phyloP scores from a whole-genome alignment of 208 protist species.

The Crithidia acanthocephali region DNA sequence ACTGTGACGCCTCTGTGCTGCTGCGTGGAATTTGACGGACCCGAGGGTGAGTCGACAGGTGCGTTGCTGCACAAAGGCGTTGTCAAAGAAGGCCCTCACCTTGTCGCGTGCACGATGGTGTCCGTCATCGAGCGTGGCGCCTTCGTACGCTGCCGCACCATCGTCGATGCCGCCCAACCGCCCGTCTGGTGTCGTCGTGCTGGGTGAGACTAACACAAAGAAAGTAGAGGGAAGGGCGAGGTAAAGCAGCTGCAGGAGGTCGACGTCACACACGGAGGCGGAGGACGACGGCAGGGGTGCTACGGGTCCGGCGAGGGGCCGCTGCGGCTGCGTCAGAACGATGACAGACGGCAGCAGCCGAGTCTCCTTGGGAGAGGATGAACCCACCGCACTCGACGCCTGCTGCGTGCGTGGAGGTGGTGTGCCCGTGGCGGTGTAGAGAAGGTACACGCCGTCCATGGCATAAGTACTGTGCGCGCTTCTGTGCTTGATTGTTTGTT shows the following conservation, averaged over 20 bases:
- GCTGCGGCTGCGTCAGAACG: conserved; percentile 15
- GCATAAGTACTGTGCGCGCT: neutral
- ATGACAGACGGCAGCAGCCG: conserved; percentile 7
- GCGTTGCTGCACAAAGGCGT: conserved; percentile 11
- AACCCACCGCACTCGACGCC: neutral
- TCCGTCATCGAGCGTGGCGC: neutral
- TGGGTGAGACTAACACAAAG: conserved; percentile 8
- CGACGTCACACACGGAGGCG: neutral
- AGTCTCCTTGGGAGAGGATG: neutral
- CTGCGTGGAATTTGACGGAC: neutral
- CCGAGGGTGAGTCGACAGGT: conserved; percentile 23
- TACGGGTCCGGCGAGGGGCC: neutral
- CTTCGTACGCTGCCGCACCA: neutral
- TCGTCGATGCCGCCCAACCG: neutral
- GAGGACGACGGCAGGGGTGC: neutral
- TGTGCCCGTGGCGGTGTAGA: conserved; percentile 1
- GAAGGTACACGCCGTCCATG: conserved; percentile 20
- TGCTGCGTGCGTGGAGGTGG: neutral
- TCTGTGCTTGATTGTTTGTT: neutral
- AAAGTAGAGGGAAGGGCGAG: conserved; percentile 10
- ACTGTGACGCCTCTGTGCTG: conserved; percentile 8
- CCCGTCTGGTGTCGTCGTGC: neutral
- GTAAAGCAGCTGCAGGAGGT: conserved; percentile 7
- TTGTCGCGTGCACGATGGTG: neutral
- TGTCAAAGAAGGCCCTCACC: conserved; percentile 2